A percentile compares a stretch with the other conserved stretches of the same genome.
These are phyloP conservation scores for Ceratobasidium papillatum DNA, from an alignment of 1,284 basidiomycete species.

Conservation along the genomic window DNA sequence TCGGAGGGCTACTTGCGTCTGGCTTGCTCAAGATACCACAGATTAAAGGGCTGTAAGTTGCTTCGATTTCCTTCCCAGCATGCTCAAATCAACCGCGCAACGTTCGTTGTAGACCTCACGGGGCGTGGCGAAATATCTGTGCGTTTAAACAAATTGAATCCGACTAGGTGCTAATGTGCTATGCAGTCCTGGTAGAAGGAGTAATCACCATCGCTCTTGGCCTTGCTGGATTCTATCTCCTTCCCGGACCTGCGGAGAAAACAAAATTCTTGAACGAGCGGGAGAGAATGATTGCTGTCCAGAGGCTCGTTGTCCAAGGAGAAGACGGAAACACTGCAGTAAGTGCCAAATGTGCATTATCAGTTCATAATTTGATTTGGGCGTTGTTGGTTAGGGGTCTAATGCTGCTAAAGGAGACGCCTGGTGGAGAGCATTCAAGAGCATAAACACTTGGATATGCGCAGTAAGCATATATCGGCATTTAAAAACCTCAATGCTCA, in stretches of 20 bases:
- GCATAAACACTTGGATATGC: conserved; percentile 45
- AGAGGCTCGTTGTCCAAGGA: conserved; percentile 30
- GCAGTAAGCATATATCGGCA: conserved; percentile 33
- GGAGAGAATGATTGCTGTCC: conserved; percentile 49
- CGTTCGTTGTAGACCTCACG: conserved; percentile 45
- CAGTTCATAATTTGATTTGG: neutral
- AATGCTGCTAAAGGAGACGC: conserved; percentile 46
- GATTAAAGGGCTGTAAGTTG: conserved; percentile 46
- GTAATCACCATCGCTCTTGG: conserved; percentile 51
- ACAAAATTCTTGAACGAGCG: conserved; percentile 50
- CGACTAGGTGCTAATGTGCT: neutral
- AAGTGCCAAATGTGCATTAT: neutral
- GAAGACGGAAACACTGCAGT: conserved; percentile 24
- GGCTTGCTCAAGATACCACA: conserved; percentile 46
- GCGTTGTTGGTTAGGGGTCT: neutral
- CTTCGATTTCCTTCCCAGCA: conserved; percentile 40
- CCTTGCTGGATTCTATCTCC: conserved; percentile 50
- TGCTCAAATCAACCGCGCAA: conserved; percentile 11
- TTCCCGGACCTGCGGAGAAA: conserved; percentile 50
- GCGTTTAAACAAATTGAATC: neutral
- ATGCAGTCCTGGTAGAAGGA: conserved; percentile 48
- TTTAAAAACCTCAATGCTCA: neutral
- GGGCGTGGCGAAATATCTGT: conserved; percentile 51
- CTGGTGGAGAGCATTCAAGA: conserved; percentile 45
- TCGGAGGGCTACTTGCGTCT: conserved; percentile 46